Conservation (phyloP, 768 basidiomycete species). For the Suillus fuscotomentosus region DNA sequence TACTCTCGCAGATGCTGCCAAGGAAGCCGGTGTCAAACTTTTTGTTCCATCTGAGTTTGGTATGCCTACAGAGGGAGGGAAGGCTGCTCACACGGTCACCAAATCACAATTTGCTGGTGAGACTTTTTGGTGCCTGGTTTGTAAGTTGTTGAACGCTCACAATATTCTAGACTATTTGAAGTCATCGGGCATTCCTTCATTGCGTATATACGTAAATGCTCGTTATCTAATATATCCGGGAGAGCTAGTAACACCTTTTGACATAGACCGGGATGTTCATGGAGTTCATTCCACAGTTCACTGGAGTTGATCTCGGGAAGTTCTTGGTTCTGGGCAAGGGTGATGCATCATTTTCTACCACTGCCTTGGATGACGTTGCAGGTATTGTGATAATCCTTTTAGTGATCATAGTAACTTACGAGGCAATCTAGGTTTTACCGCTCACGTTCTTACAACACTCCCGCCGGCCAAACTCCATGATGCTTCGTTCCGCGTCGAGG, state of each 20-base stretch:
- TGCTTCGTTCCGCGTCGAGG: slow-evolving; percentile 34
- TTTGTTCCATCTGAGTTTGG: slow-evolving; percentile 41
- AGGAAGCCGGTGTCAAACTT: slow-evolving; percentile 34
- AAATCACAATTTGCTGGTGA: slow-evolving; percentile 31
- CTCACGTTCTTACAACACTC: slow-evolving; percentile 31
- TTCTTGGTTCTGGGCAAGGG: slow-evolving; percentile 34
- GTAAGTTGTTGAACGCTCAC: neutral
- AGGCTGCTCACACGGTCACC: slow-evolving; percentile 20
- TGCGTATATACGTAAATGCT: slow-evolving; percentile 32
- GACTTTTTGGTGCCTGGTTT: slow-evolving; percentile 4
- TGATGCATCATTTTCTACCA: slow-evolving; percentile 28
- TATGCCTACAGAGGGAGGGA: slow-evolving; percentile 32
- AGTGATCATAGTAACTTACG: slow-evolving; percentile 4
- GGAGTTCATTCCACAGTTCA: slow-evolving; percentile 30
- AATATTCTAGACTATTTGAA: slow-evolving; percentile 26
- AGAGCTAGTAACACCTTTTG: slow-evolving; percentile 1
- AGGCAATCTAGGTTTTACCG: slow-evolving; percentile 30
- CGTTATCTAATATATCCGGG: neutral
- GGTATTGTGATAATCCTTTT: slow-evolving; percentile 20
- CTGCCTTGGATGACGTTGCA: slow-evolving; percentile 32
- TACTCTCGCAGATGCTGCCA: slow-evolving; percentile 34
- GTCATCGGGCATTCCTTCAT: slow-evolving; percentile 26
- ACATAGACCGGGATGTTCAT: slow-evolving; percentile 34
- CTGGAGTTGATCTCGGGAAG: slow-evolving; percentile 26
- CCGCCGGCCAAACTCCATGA: slow-evolving; percentile 25